These are phyloP conservation scores for Scheffersomyces insectosa DNA, from an alignment of 1,139 yeast species.

Conservation along the genomic window DNA sequence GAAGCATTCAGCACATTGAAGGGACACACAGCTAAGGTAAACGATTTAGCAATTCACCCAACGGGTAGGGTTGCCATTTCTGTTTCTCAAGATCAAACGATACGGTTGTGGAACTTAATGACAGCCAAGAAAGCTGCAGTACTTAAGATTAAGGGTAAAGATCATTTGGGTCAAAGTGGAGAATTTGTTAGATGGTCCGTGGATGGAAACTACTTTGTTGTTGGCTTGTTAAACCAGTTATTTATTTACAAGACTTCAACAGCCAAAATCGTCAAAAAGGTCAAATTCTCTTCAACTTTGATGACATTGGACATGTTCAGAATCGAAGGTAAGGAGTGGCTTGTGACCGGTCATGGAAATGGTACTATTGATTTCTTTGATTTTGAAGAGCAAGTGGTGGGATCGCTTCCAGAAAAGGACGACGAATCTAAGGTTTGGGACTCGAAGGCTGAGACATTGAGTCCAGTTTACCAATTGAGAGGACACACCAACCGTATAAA, in stretches of 20 bases:
- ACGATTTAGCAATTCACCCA: slow-evolving; percentile 88
- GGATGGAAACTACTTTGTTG: slow-evolving; percentile 68
- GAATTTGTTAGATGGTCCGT: slow-evolving; percentile 65
- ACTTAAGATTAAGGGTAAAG: slow-evolving; percentile 69
- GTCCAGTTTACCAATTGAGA: slow-evolving; percentile 56
- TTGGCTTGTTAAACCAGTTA: slow-evolving; percentile 68
- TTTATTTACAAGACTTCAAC: slow-evolving; percentile 65
- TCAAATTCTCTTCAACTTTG: slow-evolving; percentile 55
- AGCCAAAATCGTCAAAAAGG: slow-evolving; percentile 57
- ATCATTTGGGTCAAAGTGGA: slow-evolving; percentile 63
- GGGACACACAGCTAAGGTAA: slow-evolving; percentile 78
- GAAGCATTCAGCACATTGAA: slow-evolving; percentile 84
- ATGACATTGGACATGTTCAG: slow-evolving; percentile 64
- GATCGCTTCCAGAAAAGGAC: slow-evolving; percentile 12
- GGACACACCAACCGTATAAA: slow-evolving; percentile 90
- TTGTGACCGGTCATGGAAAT: slow-evolving; percentile 69
- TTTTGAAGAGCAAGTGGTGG: slow-evolving; percentile 30
- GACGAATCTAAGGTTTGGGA: slow-evolving; percentile 31
- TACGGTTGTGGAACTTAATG: slow-evolving; percentile 94
- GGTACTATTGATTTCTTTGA: slow-evolving; percentile 68
- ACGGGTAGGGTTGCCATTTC: slow-evolving; percentile 90
- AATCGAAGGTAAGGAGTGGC: slow-evolving; percentile 50
- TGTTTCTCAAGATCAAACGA: slow-evolving; percentile 80
- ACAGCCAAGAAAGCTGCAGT: slow-evolving; percentile 94
- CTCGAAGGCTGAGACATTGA: slow-evolving; percentile 30